Percentiles rank a stretch among this genome's conserved stretches.
Conservation (phyloP, 2,329 filamentous ascomycete genomes). For the Coleophoma crateriformis region DNA sequence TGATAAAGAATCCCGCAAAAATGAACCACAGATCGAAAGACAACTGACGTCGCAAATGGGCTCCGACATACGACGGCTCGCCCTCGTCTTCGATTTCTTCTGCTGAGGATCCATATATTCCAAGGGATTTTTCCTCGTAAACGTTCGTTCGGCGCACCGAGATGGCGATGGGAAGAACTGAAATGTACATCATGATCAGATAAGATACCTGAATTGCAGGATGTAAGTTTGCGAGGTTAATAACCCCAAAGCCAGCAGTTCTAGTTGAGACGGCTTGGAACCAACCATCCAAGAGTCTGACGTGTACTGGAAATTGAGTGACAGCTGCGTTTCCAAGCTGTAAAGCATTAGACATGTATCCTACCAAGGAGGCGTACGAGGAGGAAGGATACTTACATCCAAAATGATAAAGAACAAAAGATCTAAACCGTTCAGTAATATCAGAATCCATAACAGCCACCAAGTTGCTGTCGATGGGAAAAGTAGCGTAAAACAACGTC, state of each 20-base stretch:
- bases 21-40: slow-evolving; percentile 98
- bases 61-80: slow-evolving; percentile 75
- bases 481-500: slow-evolving; percentile 90
- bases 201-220: slow-evolving; percentile 92
- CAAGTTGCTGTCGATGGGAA: slow-evolving; percentile 89
- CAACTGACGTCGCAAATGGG: slow-evolving; percentile 86
- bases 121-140: slow-evolving; percentile 85
- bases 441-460: slow-evolving; percentile 88
- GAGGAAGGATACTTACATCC: slow-evolving; percentile 54
- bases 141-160: slow-evolving; percentile 92
- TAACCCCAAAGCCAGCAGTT: slow-evolving; percentile 82
- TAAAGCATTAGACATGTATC: neutral
- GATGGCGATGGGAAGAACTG: slow-evolving; percentile 93
- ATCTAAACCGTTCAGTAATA: slow-evolving; percentile 78
- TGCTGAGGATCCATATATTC: slow-evolving; percentile 56
- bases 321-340: slow-evolving; percentile 70
- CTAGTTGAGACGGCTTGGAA: slow-evolving; percentile 88
- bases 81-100: slow-evolving; percentile 45
- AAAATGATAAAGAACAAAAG: slow-evolving; percentile 88
- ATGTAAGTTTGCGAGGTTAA: slow-evolving; percentile 73
- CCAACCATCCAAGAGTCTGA: slow-evolving; percentile 76
- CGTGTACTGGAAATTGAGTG: slow-evolving; percentile 60
- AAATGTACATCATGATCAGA: slow-evolving; percentile 99
- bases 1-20: slow-evolving; percentile 87
- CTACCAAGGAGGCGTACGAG: neutral